A percentile compares a stretch with the other conserved stretches of the same genome.
Evolutionary conservation across 2,329 filamentous ascomycete genomes (phyloP).

Genomic region (Colletotrichum horii): DNA sequence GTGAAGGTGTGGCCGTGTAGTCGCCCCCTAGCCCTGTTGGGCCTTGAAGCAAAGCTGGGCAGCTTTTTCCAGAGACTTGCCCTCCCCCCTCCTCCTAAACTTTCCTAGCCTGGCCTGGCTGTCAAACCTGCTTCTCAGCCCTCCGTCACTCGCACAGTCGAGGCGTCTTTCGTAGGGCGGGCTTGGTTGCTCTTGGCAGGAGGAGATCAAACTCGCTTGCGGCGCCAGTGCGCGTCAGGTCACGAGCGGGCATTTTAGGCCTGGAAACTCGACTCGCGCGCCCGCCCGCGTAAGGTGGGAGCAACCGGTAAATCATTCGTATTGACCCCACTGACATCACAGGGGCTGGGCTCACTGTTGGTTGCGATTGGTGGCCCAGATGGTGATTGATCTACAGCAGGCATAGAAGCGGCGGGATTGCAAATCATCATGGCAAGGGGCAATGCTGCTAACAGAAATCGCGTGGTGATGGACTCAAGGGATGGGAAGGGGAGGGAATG

Average conservation of each 20-base stretch:
- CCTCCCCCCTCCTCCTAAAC: background rate
- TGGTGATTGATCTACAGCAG: conserved; percentile 12
- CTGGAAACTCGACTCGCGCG: background rate
- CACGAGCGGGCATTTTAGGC: background rate
- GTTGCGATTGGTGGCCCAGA: conserved; percentile 3
- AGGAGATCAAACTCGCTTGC: conserved; percentile 17
- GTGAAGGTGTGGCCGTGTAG: background rate
- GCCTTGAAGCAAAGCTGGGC: background rate
- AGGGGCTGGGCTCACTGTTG: background rate
- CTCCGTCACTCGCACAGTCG: background rate
- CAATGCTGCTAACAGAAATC: background rate
- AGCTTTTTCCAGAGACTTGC: background rate
- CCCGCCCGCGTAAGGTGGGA: background rate
- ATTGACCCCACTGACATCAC: background rate
- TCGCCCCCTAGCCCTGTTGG: background rate
- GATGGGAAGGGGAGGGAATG: background rate
- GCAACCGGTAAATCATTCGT: background rate
- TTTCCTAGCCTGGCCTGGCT: background rate
- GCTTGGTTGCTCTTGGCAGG: background rate
- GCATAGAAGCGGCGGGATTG: conserved; percentile 12
- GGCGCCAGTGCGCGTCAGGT: conserved; percentile 10
- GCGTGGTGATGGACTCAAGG: background rate
- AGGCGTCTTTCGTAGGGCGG: background rate
- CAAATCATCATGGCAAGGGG: background rate
- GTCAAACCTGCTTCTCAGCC: background rate